Base-by-base conservation (phyloP, 352 stramenopile species). In the Pythium dissimile region DNA sequence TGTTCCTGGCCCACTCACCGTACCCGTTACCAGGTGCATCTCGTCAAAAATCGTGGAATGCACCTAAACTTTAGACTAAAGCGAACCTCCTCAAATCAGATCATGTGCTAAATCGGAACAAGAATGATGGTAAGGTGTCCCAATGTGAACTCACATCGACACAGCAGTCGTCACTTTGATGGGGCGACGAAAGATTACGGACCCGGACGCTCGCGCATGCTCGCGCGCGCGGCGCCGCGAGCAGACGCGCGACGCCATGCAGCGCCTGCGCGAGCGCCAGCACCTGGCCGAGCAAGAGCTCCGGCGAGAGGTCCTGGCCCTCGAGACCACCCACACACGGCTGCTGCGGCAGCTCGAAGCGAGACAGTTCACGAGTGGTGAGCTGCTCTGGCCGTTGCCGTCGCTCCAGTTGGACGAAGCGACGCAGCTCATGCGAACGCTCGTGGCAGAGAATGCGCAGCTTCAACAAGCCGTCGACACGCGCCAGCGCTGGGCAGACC, bases 171-270 rank as follows among this genome's bases (percentile, higher is more conserved):
- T n/a, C n/a, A n/a, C n/a, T n/a, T n/a, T n/a, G n/a, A n/a, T n/a
- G n/a, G n/a, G n/a, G n/a, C n/a, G n/a, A n/a, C n/a, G n/a, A n/a
- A n/a, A n/a, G n/a, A n/a, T n/a, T n/a, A n/a, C n/a, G n/a, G n/a
- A n/a, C n/a, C n/a, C n/a, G n/a, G n/a, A n/a, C n/a, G n/a, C n/a
- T n/a, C n/a, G n/a, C n/a, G n/a, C n/a, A n/a, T n/a, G n/a, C 18
- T 50, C 43, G 16, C 24, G 35, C 6, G 43, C 21, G 43, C 43
- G 43, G 3, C 71, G 71, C 7, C 74, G 71, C 27, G 65, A 62
- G 21, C 74, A 71, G 53, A 84, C 80, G 44, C 71, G 74, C 35
- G 74, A 80, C 62, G 61, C 71, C 39, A 84, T 80, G 74, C 71
- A 80, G 55, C 74, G 75, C 23, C 50, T 74, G 27, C 72, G 75